Conservation (phyloP, 257 asterid species). For the Penstemon newberryi region DNA sequence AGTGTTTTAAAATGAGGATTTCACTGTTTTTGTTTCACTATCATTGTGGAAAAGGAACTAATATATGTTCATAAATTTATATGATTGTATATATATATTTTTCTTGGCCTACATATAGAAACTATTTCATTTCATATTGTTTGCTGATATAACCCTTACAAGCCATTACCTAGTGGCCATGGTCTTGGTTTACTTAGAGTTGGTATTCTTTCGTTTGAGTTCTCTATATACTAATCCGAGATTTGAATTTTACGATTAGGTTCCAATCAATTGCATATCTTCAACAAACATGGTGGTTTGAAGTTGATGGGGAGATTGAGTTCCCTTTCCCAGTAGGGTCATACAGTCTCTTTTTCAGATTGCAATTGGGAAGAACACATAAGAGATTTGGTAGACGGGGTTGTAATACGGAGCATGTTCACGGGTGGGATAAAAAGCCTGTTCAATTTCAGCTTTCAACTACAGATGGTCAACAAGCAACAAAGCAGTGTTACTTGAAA, state of each 20-base stretch:
- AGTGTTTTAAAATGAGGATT: slow-evolving; percentile 24
- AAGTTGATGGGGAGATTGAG: slow-evolving; percentile 80
- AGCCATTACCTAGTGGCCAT: no score
- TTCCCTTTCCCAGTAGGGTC: slow-evolving; percentile 82
- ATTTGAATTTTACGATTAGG: slow-evolving; percentile 34
- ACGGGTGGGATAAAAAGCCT: slow-evolving; percentile 90
- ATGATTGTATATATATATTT: no score
- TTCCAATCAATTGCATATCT: slow-evolving; percentile 81
- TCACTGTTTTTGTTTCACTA: no score
- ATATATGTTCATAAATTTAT: no score
- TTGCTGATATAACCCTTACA: no score
- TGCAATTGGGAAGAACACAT: slow-evolving; percentile 67
- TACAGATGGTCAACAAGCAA: slow-evolving; percentile 70
- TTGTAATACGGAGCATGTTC: slow-evolving; percentile 70
- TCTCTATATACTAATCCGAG: background rate
- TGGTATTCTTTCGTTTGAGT: no score
- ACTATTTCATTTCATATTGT: no score
- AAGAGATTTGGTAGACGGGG: slow-evolving; percentile 66
- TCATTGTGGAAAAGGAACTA: no score
- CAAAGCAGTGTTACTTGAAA: slow-evolving; percentile 72
- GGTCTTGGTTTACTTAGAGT: no score
- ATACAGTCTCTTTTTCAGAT: slow-evolving; percentile 75
- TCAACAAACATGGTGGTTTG: slow-evolving; percentile 98
- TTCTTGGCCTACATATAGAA: no score
- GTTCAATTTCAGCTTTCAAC: slow-evolving; percentile 76